Percentiles rank a stretch among this genome's conserved stretches.
phyloP scores from a whole-genome alignment of 768 basidiomycete genomes.

The Strobilomyces echinocephalus region DNA sequence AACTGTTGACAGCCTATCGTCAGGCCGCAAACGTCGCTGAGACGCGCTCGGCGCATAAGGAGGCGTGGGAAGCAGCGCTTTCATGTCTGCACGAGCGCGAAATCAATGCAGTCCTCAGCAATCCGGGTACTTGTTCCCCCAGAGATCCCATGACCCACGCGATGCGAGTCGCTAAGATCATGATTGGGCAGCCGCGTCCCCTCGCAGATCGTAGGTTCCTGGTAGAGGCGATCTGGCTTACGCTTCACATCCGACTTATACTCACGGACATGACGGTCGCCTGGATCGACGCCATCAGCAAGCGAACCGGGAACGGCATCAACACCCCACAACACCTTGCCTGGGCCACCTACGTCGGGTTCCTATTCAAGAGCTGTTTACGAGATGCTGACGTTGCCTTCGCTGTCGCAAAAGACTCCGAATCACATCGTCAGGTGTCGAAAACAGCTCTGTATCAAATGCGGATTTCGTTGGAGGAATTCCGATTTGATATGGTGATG shows the following conservation, averaged over 20 bases:
- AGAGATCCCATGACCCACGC: constrained; percentile 44
- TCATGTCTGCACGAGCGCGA: constrained; percentile 49
- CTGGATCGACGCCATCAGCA: constrained; percentile 36
- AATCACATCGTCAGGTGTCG: constrained; percentile 49
- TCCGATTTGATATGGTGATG: constrained; percentile 44
- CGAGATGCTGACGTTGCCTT: constrained; percentile 45
- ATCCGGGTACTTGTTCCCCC: constrained; percentile 35
- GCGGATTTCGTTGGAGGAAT: constrained; percentile 45
- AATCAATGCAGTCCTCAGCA: constrained; percentile 27
- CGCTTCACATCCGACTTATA: constrained; percentile 48
- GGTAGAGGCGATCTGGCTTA: constrained; percentile 57
- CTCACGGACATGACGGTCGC: constrained; percentile 41
- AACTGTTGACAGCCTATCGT: constrained; percentile 38
- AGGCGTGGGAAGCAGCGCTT: constrained; percentile 60
- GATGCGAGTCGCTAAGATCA: constrained; percentile 45
- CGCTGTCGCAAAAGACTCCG: constrained; percentile 43
- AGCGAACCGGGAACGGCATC: constrained; percentile 13
- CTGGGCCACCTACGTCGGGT: constrained; percentile 47
- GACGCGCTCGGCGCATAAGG: constrained; percentile 50
- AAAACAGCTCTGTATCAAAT: constrained; percentile 40
- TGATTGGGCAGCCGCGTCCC: constrained; percentile 55
- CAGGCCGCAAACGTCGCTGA: constrained; percentile 37
- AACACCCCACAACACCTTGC: constrained; percentile 27
- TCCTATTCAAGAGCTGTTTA: constrained; percentile 43
- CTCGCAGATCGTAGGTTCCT: constrained; percentile 55